Evolutionary conservation across 2,329 filamentous ascomycete genomes (phyloP), one percentile per base, ranked within the genome.

Genomic region (Fusarium oligoseptatum): DNA sequence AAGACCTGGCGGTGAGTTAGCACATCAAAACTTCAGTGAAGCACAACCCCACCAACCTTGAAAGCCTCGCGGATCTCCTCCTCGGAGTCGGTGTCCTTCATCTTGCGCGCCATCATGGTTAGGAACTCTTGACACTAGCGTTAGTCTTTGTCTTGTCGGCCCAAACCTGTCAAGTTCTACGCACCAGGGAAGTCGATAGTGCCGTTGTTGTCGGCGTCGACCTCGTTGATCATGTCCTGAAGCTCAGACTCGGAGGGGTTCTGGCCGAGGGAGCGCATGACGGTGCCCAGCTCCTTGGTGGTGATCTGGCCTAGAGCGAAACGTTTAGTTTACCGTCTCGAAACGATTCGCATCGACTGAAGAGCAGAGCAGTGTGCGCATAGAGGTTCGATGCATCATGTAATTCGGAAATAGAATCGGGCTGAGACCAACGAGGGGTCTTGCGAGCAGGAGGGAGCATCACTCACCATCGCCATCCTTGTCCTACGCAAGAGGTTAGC

Each of bases 211-310:
- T 97, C 94, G 80, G 94, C 94, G 81, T 97, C 94, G 75, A 97
- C 94, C 87, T 97, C 94, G 86, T 97, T 96, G 87, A 97, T 97
- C 94, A 97, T 97, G 82, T 97, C 94, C 86, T 97, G 94, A 76
- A 97, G 88, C 86, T 97, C 94, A 71, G 94, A 95, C 87, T 97
- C 94, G 78, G 94, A 96, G 67, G 94, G 94, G 86, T 97, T 97
- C 86, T 97, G 94, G 81, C 94, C 94, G 70, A 97, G 90, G 67
- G 94, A 97, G 85, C 94, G 92, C 94, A 97, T 97, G 81, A 97
- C 94, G 64, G 94, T 97, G 78, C 94, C 94, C 79, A 97, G 87
- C 87, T 97, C 94, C 88, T 96, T 96, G 83, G 94, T 96, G 79
- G 94, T 97, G 86, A 97, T 97, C 88, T 96, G 94, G 84, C 94